Conservation (phyloP, 73 alveolate genomes). For the Uronychia setigera region DNA sequence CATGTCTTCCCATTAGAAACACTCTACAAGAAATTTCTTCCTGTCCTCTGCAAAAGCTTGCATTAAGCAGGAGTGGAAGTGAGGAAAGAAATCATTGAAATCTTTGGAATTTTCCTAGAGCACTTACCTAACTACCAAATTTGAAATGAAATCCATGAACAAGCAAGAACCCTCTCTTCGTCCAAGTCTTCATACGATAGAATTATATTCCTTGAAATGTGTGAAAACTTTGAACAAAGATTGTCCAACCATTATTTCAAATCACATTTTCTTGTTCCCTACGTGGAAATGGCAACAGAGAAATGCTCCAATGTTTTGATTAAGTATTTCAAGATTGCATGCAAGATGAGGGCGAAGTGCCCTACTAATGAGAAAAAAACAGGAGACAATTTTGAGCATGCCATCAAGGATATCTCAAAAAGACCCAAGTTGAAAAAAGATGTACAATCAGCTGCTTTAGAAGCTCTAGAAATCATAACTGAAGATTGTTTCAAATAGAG, state of each 20-base stretch:
- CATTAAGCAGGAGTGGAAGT: not conserved
- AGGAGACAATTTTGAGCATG: not conserved
- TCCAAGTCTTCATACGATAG: not conserved
- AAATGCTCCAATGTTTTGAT: not conserved
- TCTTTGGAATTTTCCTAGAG: not conserved
- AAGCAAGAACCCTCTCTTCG: not conserved
- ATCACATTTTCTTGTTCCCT: not conserved
- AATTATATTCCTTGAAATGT: not conserved
- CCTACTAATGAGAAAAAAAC: constrained; percentile 1
- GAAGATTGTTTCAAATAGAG: not conserved
- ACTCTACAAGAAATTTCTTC: not conserved
- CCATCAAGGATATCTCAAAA: not conserved
- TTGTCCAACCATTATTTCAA: not conserved
- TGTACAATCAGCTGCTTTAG: not conserved
- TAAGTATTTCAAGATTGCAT: not conserved
- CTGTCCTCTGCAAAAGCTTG: not conserved
- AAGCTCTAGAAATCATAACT: not conserved
- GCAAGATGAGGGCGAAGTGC: not conserved
- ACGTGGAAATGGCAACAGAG: not conserved
- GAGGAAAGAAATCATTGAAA: not conserved
- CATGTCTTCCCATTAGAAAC: not conserved
- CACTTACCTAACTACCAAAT: not conserved
- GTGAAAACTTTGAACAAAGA: not conserved
- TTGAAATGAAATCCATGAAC: not conserved
- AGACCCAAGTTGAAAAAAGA: not conserved